Evolutionary conservation across 345 rosid genomes (phyloP).

Genomic region (Hibiscus syriacus): DNA sequence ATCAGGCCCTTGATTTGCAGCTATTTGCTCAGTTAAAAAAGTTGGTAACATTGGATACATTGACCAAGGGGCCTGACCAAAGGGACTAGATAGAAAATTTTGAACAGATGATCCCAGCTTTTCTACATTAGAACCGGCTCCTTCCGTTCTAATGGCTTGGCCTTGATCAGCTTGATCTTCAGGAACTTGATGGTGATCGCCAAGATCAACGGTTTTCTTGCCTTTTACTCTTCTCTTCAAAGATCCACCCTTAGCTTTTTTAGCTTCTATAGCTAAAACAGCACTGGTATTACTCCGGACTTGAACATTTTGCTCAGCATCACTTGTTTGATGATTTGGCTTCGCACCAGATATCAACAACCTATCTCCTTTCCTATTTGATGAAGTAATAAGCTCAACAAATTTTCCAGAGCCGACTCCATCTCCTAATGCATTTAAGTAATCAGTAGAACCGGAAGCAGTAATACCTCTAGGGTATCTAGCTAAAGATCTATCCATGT

Average conservation of each 20-base stretch:
- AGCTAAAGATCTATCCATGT: constrained; percentile 5
- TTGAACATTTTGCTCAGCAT: constrained; percentile 15
- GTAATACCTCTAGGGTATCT: constrained; percentile 10
- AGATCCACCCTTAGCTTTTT: constrained; percentile 17
- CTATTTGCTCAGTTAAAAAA: constrained; percentile 11
- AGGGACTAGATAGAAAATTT: constrained; percentile 17
- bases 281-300: constrained; percentile 27
- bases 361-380: constrained; percentile 18
- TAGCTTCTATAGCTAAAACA: constrained; percentile 37
- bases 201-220: constrained; percentile 17
- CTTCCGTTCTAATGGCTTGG: constrained; percentile 14
- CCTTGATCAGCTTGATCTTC: constrained; percentile 11
- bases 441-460: constrained; percentile 9
- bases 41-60: constrained; percentile 27
- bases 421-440: constrained; percentile 10
- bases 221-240: constrained; percentile 13
- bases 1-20: constrained; percentile 22
- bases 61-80: constrained; percentile 25
- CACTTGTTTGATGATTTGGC: constrained; percentile 12
- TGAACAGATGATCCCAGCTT: constrained; percentile 18
- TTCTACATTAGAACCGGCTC: constrained; percentile 11
- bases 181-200: constrained; percentile 6
- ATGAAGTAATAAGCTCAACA: constrained; percentile 11
- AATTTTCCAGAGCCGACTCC: constrained; percentile 17
- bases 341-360: constrained; percentile 10